These are phyloP conservation scores for Flaveria floridana DNA, from an alignment of 140 eudicot genomes.

Conservation along the genomic window DNA sequence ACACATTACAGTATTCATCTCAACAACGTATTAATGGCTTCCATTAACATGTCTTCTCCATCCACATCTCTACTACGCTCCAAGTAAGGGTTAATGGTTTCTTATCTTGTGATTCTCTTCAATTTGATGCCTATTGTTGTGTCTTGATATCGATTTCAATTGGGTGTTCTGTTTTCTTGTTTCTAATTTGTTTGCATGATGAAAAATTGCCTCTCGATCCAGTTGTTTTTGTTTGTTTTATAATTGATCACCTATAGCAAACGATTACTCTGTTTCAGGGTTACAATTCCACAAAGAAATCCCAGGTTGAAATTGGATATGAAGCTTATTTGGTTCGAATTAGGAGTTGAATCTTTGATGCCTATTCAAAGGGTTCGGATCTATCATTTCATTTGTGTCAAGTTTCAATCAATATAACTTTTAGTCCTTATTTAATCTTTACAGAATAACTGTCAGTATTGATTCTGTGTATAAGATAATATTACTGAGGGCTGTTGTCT, in stretches of 20 bases:
- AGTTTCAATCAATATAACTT: neutral
- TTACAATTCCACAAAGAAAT: neutral
- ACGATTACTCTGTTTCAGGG: neutral
- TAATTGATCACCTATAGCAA: neutral
- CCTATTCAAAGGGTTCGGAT: neutral
- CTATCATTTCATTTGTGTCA: neutral
- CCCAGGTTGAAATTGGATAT: neutral
- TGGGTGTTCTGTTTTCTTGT: neutral
- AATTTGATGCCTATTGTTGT: neutral
- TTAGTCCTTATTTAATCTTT: neutral
- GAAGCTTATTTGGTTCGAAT: neutral
- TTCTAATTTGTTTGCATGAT: neutral
- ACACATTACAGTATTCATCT: neutral
- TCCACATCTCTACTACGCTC: conserved; percentile 37
- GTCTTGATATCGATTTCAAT: neutral
- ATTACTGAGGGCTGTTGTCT: neutral
- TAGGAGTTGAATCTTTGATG: neutral
- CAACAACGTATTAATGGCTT: conserved; percentile 2
- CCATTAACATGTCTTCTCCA: conserved; percentile 12
- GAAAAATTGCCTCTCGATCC: neutral
- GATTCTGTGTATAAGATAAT: neutral
- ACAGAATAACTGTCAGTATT: neutral
- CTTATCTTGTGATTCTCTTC: conserved; percentile 1
- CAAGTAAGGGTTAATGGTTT: conserved; percentile 34
- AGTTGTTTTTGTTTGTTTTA: neutral